Conservation (phyloP, 805 yeast genomes). For the Pichia rugopelliculosa region DNA sequence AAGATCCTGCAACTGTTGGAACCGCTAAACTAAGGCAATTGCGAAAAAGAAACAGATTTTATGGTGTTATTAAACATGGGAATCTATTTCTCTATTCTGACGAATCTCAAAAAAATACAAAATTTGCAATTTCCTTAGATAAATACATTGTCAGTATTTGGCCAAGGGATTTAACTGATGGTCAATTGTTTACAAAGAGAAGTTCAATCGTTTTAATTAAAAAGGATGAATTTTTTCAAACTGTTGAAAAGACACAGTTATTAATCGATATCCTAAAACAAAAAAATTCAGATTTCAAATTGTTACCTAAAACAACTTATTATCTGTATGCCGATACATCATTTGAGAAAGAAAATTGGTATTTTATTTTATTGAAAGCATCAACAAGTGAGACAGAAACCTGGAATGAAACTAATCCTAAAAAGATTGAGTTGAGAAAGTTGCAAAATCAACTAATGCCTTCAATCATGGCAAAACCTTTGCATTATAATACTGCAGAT, state of each 20-base stretch:
- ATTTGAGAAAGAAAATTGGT: slow-evolving; percentile 87
- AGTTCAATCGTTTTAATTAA: slow-evolving; percentile 70
- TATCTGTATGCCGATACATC: slow-evolving; percentile 74
- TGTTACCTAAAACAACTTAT: slow-evolving; percentile 34
- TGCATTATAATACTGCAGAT: slow-evolving; percentile 64
- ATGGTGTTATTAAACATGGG: slow-evolving; percentile 75
- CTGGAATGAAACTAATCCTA: slow-evolving; percentile 11
- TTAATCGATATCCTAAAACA: slow-evolving; percentile 20
- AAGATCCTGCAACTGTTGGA: slow-evolving; percentile 24
- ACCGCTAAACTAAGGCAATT: slow-evolving; percentile 32
- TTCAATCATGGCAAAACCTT: slow-evolving; percentile 56
- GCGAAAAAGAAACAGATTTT: slow-evolving; percentile 53
- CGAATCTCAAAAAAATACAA: slow-evolving; percentile 54
- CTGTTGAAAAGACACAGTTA: slow-evolving; percentile 38
- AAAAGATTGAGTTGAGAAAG: slow-evolving; percentile 9
- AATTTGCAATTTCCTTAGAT: slow-evolving; percentile 71
- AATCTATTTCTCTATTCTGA: slow-evolving; percentile 80
- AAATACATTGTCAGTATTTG: slow-evolving; percentile 69
- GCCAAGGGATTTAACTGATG: slow-evolving; percentile 75
- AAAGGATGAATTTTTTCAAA: slow-evolving; percentile 21
- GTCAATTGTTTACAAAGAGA: slow-evolving; percentile 70
- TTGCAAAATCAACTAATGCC: slow-evolving; percentile 40
- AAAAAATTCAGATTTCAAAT: slow-evolving; percentile 18
- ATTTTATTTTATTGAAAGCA: slow-evolving; percentile 75
- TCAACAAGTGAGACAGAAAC: slow-evolving; percentile 24